Base-by-base conservation (phyloP, 805 yeast genomes). In the Candida krabiensis region DNA sequence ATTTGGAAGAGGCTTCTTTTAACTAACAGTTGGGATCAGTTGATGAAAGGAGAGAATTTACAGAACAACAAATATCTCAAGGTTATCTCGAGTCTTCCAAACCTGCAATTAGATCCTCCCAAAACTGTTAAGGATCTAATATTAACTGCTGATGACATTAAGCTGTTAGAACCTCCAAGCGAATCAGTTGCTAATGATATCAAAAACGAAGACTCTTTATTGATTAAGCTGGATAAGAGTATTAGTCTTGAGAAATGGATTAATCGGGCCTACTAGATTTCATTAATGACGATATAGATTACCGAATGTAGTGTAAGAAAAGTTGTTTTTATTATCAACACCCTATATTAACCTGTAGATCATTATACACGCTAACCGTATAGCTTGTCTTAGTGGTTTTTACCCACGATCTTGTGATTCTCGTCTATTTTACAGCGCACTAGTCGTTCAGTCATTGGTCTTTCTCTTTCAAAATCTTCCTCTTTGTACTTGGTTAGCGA, bases 371-470 rank as follows among this genome's bases (percentile, higher is more conserved):
- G n/a, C n/a, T n/a, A n/a, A n/a, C n/a, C n/a, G n/a, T n/a, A n/a
- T n/a, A n/a, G n/a, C n/a, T n/a, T n/a, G n/a, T n/a, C n/a, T n/a
- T n/a, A 21, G 24, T 21, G 24, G 24, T 40, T 35, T 28, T 46
- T 46, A 24, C 43, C 46, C 13, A 46, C 38, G 14, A 47, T 48
- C 22, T 43, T 49, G 18, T 55, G 54, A 19, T 69, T 73, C n/a
- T 70, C 66, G 29, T 71, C 70, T 12, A 79, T 55, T 32, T 72
- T 68, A 22, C 83, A 69, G 33, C 90, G 65, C 3, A 83, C 83
- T 46, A 83, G 60, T 0, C 84, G 67, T 50, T 82, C 90, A 1
- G 90, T 87, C 30, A 78, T 59, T 2, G 86, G 83, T 3, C 61
- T 67, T 22, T 59, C 60, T 2, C 50, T 56, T 13, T 72, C 71